A percentile compares a stretch with the other conserved stretches of the same genome.
These are phyloP conservation scores for Dryas octopetala DNA, from an alignment of 306 rosid species.

Conservation along the genomic window DNA sequence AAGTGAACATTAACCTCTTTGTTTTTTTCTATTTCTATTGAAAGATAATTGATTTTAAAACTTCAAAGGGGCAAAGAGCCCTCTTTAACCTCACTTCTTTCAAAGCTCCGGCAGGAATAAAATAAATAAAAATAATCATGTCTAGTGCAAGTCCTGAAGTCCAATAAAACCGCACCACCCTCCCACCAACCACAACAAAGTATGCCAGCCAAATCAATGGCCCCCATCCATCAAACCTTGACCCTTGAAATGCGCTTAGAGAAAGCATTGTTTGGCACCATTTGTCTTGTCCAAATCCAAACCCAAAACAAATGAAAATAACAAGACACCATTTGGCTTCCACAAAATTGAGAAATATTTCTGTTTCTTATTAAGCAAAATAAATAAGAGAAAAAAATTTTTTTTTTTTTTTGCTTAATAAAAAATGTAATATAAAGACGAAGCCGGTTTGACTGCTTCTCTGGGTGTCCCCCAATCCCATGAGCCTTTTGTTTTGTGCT, in stretches of 20 bases:
- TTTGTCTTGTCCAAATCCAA: slow-evolving; percentile 16
- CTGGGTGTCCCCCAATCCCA: neutral
- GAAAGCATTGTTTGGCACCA: neutral
- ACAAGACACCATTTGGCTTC: neutral
- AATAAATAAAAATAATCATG: neutral
- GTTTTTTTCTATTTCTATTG: neutral
- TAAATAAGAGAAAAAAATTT: neutral
- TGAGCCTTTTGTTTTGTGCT: neutral
- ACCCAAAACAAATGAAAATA: neutral
- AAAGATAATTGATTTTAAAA: neutral
- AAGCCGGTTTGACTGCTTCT: neutral
- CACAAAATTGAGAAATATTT: slow-evolving; percentile 11
- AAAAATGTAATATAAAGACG: slow-evolving; percentile 16
- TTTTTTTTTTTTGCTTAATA: slow-evolving; percentile 14
- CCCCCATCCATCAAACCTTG: slow-evolving; percentile 8
- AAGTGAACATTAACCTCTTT: too few species aligned
- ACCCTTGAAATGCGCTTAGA: neutral
- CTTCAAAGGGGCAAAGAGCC: neutral
- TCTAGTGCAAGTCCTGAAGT: neutral
- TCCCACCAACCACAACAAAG: neutral
- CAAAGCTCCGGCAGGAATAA: slow-evolving; percentile 11
- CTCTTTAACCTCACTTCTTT: slow-evolving; percentile 19
- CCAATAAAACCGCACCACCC: neutral
- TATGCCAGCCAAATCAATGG: neutral
- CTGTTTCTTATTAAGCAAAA: slow-evolving; percentile 23